Evolutionary conservation across 257 asterid species (phyloP).

Genomic region (Euphrasia confusa): DNA sequence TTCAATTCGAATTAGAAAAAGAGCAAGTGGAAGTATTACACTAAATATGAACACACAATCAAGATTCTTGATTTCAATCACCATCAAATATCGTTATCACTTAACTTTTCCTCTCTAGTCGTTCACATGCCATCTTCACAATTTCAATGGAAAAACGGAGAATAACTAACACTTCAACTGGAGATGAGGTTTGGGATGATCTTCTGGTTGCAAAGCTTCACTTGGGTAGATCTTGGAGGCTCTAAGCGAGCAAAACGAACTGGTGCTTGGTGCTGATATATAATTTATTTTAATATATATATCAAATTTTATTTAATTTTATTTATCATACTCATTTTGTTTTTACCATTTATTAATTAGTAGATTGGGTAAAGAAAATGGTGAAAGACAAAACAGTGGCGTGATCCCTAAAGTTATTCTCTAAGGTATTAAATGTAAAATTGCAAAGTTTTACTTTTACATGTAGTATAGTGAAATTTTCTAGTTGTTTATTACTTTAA

Average conservation of each 20-base stretch:
- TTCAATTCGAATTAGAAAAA: constrained; percentile 72
- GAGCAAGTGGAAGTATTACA: constrained; percentile 77
- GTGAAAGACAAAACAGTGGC: too few species aligned
- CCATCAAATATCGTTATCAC: constrained; percentile 18
- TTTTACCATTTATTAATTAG: too few species aligned
- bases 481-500: too few species aligned
- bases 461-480: too few species aligned
- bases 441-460: too few species aligned
- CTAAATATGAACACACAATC: constrained; percentile 96
- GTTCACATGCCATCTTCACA: constrained; percentile 98
- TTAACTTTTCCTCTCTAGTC: constrained; percentile 37
- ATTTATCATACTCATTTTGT: too few species aligned
- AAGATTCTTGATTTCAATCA: constrained; percentile 38
- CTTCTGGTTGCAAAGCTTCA: constrained; percentile 85
- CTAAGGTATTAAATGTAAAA: too few species aligned
- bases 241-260: constrained; percentile 97
- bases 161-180: constrained; percentile 32
- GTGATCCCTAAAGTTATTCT: too few species aligned
- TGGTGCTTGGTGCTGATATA: constrained; percentile 63
- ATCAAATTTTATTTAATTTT: too few species aligned
- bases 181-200: constrained; percentile 69
- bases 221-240: constrained; percentile 91
- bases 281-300: too few species aligned
- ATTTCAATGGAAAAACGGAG: constrained; percentile 86
- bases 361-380: too few species aligned